Percentiles rank a stretch among this genome's conserved stretches.
These are phyloP conservation scores for Populus davidiana DNA, from an alignment of 345 rosid species.

Conservation along the genomic window DNA sequence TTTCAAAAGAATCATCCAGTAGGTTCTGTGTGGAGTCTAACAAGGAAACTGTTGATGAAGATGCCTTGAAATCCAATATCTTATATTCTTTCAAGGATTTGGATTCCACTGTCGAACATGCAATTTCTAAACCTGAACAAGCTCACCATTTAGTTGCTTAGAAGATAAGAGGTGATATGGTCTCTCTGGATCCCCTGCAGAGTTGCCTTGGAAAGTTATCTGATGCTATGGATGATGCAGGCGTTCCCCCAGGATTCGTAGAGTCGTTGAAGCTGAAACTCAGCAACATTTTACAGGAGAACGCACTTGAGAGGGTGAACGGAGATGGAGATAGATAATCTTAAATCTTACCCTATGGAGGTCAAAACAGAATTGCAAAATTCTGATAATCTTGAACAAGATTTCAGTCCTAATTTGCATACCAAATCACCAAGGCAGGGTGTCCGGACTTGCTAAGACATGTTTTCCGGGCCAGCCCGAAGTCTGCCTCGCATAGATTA, in stretches of 20 bases:
- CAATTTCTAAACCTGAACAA: not conserved
- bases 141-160: not conserved
- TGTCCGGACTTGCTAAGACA: too few relatives aligned
- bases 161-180: not conserved
- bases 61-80: not conserved
- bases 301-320: not conserved
- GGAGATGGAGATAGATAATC: not conserved
- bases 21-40: not conserved
- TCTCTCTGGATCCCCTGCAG: not conserved
- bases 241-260: slow-evolving; percentile 13
- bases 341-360: not conserved
- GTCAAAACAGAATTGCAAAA: not conserved
- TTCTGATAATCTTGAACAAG: not conserved
- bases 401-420: not conserved
- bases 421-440: not conserved
- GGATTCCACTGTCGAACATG: not conserved
- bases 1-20: slow-evolving; percentile 15
- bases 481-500: not conserved
- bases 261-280: not conserved
- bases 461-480: not conserved
- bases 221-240: not conserved
- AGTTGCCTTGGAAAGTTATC: not conserved
- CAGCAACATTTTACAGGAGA: not conserved
- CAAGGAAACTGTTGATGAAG: not conserved
- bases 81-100: not conserved